Base-by-base conservation (phyloP, 2,329 filamentous ascomycete species). In the Dactylonectria macrodidyma region DNA sequence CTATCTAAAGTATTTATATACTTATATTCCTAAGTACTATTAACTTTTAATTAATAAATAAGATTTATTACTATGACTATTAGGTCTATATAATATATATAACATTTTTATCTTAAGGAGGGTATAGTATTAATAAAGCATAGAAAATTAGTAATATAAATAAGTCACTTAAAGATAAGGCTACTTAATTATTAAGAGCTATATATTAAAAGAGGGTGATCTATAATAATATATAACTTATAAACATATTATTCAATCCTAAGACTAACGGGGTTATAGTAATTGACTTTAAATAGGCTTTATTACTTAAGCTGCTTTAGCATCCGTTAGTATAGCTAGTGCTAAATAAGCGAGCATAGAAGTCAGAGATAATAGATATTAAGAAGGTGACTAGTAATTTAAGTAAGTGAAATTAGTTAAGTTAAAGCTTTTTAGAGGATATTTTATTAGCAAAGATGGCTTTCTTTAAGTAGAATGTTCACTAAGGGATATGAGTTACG, bases 61-160 rank as follows among this genome's bases (percentile, higher is more conserved):
- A 74, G 67, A 78, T 65, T 3, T 82, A 81, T 66, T 80, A 79
- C 65, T 80, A 79, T 52, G 69, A 78, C 64, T 62, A 76, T 54
- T 69, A 75, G 8, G 77, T 82, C 3, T 71, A 78, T 14, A 71
- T 83, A 24, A 67, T 78, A 19, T 65, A 81, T 48, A 77, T 82
- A 65, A 75, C 69, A 30, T 76, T 82, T 54, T 67, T 83, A n/a
- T 81, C 78, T 0, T 83, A 73, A 76, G 79, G 73, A 51, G 79
- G 81, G 14, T 9, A 71, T 5, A 48, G 62, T 36, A 24, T 73
- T 24, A 6, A 26, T 36, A 9, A 5, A 19, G 36, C n/a, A 51
- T 24, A 46, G 34, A 46, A 16, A 16, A 19, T 47, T 11, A 38
- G 19, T 54, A 24, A 24, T n/a, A 48, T 3, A 14, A 14, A n/a